These are phyloP conservation scores for Diaporthe vexans DNA, from an alignment of 2,329 filamentous ascomycete genomes.

Conservation along the genomic window DNA sequence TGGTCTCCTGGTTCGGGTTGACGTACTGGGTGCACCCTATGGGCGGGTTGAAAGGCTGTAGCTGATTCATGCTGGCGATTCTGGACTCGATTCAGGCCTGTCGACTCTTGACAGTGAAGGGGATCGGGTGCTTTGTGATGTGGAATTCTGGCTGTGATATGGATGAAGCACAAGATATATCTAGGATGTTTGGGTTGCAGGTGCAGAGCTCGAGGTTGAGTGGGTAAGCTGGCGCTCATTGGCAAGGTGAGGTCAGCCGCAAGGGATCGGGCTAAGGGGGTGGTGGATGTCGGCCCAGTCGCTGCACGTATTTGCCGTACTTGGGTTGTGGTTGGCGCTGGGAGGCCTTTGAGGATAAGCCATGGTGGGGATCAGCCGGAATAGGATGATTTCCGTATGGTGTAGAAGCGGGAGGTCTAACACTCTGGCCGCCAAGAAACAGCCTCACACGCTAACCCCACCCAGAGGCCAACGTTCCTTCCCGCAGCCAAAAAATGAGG, in stretches of 20 bases:
- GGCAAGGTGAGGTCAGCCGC: background rate
- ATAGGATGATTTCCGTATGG: too few species aligned
- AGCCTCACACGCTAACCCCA: too few species aligned
- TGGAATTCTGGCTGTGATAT: rapidly evolving
- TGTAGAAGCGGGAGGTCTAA: too few species aligned
- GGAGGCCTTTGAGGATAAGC: background rate
- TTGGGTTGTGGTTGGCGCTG: background rate
- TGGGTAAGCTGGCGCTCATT: slow-evolving; percentile 3
- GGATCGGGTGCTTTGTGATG: too few species aligned
- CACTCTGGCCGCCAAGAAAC: too few species aligned
- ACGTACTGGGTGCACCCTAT: slow-evolving; percentile 45
- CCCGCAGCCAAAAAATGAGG: background rate
- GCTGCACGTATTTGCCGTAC: too few species aligned
- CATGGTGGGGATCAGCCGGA: too few species aligned
- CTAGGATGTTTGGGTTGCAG: background rate
- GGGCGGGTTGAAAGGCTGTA: slow-evolving; percentile 46
- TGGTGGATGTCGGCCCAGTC: background rate
- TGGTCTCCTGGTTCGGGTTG: slow-evolving; percentile 55
- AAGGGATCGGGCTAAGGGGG: background rate
- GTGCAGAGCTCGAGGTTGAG: background rate
- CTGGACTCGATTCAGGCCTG: background rate
- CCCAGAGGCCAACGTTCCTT: too few species aligned
- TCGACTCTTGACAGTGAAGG: background rate
- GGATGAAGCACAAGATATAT: background rate
- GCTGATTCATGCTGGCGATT: slow-evolving; percentile 4